A percentile compares a stretch with the other conserved stretches of the same genome.
Evolutionary conservation across 192 early-diverging fungal genomes (phyloP).

Genomic region (Rhizoclosmatium globosum): DNA sequence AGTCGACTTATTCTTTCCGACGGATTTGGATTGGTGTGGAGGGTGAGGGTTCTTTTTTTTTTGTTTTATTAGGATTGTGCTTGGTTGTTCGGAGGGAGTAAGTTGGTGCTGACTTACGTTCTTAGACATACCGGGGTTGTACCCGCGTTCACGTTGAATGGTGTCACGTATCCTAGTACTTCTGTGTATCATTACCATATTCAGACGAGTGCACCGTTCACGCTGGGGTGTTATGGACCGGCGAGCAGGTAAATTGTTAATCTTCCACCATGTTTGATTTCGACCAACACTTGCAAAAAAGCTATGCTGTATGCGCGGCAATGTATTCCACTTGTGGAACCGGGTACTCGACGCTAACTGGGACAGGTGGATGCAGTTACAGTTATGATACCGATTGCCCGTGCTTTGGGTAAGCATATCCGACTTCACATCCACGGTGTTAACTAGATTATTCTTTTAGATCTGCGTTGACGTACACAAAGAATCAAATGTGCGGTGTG

Average conservation of each 20-base stretch:
- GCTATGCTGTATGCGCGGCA: background rate
- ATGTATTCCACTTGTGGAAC: slow-evolving; percentile 25
- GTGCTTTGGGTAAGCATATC: background rate
- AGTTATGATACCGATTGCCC: slow-evolving; percentile 21
- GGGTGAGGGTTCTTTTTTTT: background rate
- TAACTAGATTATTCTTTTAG: too few relatives aligned
- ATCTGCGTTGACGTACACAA: background rate
- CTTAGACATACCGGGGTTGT: slow-evolving; percentile 12
- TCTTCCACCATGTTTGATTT: too few relatives aligned
- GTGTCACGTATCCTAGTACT: slow-evolving; percentile 17
- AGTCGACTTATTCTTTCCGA: slow-evolving; percentile 10
- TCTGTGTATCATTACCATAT: slow-evolving; percentile 26
- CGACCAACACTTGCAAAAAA: too few relatives aligned
- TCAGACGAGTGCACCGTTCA: slow-evolving; percentile 5
- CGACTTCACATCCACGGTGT: too few relatives aligned
- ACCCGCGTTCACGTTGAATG: slow-evolving; percentile 2
- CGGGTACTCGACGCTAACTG: background rate
- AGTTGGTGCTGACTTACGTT: too few relatives aligned
- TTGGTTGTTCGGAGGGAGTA: background rate
- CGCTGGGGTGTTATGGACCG: slow-evolving; percentile 8
- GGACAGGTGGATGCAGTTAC: background rate
- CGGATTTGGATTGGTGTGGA: slow-evolving; percentile 27
- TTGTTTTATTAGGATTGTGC: background rate
- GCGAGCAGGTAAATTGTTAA: background rate
- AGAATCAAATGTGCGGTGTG: slow-evolving; percentile 17